A percentile compares a stretch with the other conserved stretches of the same genome.
Conservation (phyloP, 2,329 filamentous ascomycete genomes). For the Monosporascus cannonballus region DNA sequence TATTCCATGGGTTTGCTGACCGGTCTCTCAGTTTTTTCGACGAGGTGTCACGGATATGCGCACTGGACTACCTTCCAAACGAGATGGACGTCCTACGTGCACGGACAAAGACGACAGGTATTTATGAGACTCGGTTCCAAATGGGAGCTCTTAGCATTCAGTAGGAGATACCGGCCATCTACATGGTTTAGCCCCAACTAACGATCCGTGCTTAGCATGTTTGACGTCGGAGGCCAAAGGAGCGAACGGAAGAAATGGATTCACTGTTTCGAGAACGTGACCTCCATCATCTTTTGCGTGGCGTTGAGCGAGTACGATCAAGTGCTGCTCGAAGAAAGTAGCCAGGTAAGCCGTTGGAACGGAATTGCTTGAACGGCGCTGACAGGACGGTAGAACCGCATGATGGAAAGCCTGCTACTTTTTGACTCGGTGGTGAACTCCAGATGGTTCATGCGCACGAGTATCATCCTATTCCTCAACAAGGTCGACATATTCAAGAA, state of each 20-base stretch:
- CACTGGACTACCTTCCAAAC: slow-evolving; percentile 79
- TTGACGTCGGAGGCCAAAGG: slow-evolving; percentile 93
- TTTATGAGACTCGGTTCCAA: slow-evolving; percentile 96
- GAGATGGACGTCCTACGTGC: slow-evolving; percentile 94
- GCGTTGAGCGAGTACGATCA: slow-evolving; percentile 98
- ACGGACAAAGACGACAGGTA: slow-evolving; percentile 96
- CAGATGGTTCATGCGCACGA: slow-evolving; percentile 97
- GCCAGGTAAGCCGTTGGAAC: slow-evolving; percentile 61
- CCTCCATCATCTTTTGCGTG: slow-evolving; percentile 98
- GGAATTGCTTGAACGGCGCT: neutral
- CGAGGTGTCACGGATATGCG: slow-evolving; percentile 78
- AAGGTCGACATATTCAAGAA: slow-evolving; percentile 98
- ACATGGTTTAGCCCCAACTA: slow-evolving; percentile 9
- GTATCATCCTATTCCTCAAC: slow-evolving; percentile 97
- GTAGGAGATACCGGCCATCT: slow-evolving; percentile 46
- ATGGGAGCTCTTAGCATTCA: slow-evolving; percentile 99
- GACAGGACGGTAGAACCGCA: slow-evolving; percentile 67
- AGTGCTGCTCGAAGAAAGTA: slow-evolving; percentile 92
- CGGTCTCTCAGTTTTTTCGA: slow-evolving; percentile 75
- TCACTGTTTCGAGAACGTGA: slow-evolving; percentile 99
- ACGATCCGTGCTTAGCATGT: slow-evolving; percentile 65
- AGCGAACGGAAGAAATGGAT: slow-evolving; percentile 99
- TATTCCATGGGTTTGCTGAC: slow-evolving; percentile 14
- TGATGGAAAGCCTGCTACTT: slow-evolving; percentile 96
- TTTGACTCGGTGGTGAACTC: slow-evolving; percentile 99